A percentile compares a stretch with the other conserved stretches of the same genome.
These are phyloP conservation scores for Micromonas pusilla DNA, from an alignment of 139 green algal species.

Conservation along the genomic window DNA sequence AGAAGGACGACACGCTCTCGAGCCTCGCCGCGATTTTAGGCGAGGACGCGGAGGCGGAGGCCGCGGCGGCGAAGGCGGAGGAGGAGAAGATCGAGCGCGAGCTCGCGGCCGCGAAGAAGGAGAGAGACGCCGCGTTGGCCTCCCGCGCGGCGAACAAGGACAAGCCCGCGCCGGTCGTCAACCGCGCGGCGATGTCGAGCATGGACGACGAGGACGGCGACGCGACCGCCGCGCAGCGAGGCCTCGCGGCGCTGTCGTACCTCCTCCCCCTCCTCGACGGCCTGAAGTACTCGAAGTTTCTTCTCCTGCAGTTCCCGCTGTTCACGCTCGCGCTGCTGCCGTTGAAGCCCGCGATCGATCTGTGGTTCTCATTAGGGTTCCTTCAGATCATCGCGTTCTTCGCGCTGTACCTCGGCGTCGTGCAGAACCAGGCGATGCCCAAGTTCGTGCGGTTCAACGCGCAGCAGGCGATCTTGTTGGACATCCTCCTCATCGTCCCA, in stretches of 20 bases:
- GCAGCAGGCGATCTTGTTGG: conserved; percentile 35
- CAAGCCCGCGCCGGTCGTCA: neutral
- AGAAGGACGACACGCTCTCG: conserved; percentile 3
- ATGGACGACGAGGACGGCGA: neutral
- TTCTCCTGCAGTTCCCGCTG: conserved; percentile 17
- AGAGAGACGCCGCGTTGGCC: neutral
- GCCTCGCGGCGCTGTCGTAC: conserved; percentile 26
- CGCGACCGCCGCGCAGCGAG: neutral
- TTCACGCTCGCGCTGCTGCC: conserved; percentile 17
- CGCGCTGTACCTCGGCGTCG: conserved; percentile 33
- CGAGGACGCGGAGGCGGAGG: neutral
- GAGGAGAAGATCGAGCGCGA: neutral
- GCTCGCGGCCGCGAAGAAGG: neutral
- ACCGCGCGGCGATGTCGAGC: neutral
- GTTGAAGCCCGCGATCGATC: conserved; percentile 26
- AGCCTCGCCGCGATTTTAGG: neutral
- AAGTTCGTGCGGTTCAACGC: conserved; percentile 35
- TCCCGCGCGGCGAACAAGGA: neutral
- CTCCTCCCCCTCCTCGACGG: conserved; percentile 34
- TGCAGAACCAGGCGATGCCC: conserved; percentile 30
- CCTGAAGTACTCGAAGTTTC: conserved; percentile 29
- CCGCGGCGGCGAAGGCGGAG: neutral
- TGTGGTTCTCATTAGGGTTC: conserved; percentile 33
- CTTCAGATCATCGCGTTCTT: conserved; percentile 36
- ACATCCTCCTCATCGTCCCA: conserved; percentile 38